These are phyloP conservation scores for Gossypium schwendimanii DNA, from an alignment of 441 rosid species.

Conservation along the genomic window DNA sequence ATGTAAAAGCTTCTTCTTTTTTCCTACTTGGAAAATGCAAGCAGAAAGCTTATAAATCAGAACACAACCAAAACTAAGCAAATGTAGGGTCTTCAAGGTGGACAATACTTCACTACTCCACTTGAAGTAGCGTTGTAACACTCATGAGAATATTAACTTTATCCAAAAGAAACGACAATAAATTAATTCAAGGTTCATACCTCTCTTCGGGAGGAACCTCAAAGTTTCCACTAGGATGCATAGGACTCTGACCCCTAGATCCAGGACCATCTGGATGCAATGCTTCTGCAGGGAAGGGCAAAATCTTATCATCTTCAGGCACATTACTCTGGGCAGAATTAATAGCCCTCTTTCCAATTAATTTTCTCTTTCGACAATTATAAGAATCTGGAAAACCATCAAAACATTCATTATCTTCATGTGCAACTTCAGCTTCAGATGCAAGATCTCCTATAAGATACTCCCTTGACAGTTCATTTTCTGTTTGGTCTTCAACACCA, in stretches of 20 bases:
- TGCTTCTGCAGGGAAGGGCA: constrained; percentile 28
- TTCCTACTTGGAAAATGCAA: not conserved
- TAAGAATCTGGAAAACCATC: constrained; percentile 33
- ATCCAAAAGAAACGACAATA: not conserved
- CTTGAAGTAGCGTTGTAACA: not conserved
- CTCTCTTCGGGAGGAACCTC: constrained; percentile 40
- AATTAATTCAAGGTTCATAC: constrained; percentile 26
- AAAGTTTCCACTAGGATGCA: constrained; percentile 27
- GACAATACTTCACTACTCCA: not conserved
- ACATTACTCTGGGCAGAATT: constrained; percentile 34
- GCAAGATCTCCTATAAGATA: constrained; percentile 29
- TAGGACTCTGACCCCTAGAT: constrained; percentile 31
- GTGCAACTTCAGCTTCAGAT: constrained; percentile 31
- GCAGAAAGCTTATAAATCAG: not conserved
- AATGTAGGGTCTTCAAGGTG: not conserved
- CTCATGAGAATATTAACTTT: not conserved
- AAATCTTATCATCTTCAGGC: constrained; percentile 39
- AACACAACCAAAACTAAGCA: not conserved
- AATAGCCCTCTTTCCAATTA: constrained; percentile 24
- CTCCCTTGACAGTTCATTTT: constrained; percentile 29
- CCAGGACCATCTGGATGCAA: constrained; percentile 25
- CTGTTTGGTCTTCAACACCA: constrained; percentile 27
- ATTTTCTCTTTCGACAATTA: constrained; percentile 37
- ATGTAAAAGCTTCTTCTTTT: not conserved
- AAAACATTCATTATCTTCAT: constrained; percentile 27